These are phyloP conservation scores for Hydnum rufescens DNA, from an alignment of 768 basidiomycete species.

Conservation along the genomic window DNA sequence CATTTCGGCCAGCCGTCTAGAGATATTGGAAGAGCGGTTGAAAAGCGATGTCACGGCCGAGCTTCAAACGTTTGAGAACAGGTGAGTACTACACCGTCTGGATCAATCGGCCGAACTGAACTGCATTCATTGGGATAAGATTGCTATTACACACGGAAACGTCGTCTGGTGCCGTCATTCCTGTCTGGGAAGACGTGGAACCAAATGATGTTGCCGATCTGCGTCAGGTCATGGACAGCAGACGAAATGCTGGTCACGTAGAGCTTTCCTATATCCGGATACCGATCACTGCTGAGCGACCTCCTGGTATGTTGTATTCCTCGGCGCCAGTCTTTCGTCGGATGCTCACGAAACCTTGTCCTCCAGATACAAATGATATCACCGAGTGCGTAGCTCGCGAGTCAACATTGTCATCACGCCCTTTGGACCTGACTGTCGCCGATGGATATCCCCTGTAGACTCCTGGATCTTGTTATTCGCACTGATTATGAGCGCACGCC, in stretches of 20 bases:
- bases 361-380: conserved; percentile 17
- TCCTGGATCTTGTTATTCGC: conserved; percentile 60
- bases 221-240: conserved; percentile 68
- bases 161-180: conserved; percentile 67
- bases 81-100: conserved; percentile 24
- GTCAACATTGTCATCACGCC: background rate
- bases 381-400: conserved; percentile 11
- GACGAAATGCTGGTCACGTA: conserved; percentile 24
- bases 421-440: background rate
- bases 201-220: conserved; percentile 54
- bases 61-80: conserved; percentile 61
- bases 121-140: background rate
- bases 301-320: conserved; percentile 12
- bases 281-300: conserved; percentile 77
- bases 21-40: conserved; percentile 77
- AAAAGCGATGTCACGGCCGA: conserved; percentile 77
- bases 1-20: conserved; percentile 75
- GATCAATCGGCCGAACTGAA: background rate
- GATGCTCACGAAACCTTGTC: background rate
- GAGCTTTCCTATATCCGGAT: conserved; percentile 65
- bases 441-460: conserved; percentile 17
- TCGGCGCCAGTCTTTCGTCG: background rate
- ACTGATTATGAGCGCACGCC: conserved; percentile 48
- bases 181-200: conserved; percentile 84
- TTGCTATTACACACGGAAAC: conserved; percentile 63